phyloP scores from a whole-genome alignment of 306 rosid species.

The Senna tora region DNA sequence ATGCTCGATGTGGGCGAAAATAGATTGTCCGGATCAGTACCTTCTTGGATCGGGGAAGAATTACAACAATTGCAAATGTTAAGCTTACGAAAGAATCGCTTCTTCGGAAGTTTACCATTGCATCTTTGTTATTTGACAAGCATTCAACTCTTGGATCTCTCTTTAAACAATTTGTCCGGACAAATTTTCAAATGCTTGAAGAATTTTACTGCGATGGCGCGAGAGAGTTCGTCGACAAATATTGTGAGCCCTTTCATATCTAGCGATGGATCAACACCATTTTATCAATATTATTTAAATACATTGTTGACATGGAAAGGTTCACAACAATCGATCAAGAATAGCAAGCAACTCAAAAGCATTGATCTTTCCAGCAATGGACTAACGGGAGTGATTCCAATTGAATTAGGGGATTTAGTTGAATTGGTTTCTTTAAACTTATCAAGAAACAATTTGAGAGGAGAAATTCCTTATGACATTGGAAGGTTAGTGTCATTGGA shows the following conservation, averaged over 20 bases:
- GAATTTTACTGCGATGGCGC: conserved; percentile 32
- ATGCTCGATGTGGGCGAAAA: conserved; percentile 32
- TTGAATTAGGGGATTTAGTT: conserved; percentile 6
- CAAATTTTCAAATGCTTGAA: conserved; percentile 25
- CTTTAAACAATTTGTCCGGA: conserved; percentile 21
- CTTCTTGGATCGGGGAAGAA: conserved; percentile 34
- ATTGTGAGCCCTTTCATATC: not conserved
- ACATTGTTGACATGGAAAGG: conserved; percentile 43
- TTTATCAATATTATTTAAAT: not conserved
- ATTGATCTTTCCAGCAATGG: conserved; percentile 39
- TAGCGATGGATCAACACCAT: not conserved
- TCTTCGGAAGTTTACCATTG: conserved; percentile 18
- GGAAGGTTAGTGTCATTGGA: conserved; percentile 23
- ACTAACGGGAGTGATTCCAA: conserved; percentile 22
- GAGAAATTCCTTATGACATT: not conserved
- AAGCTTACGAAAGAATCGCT: conserved; percentile 19
- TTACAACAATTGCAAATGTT: conserved; percentile 18
- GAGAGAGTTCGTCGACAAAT: conserved; percentile 3
- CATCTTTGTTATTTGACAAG: conserved; percentile 24
- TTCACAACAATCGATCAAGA: not conserved
- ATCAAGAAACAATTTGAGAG: conserved; percentile 19
- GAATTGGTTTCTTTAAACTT: conserved; percentile 31
- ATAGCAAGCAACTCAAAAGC: not conserved
- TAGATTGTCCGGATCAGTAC: conserved; percentile 20
- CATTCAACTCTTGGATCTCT: conserved; percentile 32